Percentiles rank a stretch among this genome's conserved stretches.
These are phyloP conservation scores for Xylaria longipes DNA, from an alignment of 495 filamentous ascomycete genomes.

Conservation along the genomic window DNA sequence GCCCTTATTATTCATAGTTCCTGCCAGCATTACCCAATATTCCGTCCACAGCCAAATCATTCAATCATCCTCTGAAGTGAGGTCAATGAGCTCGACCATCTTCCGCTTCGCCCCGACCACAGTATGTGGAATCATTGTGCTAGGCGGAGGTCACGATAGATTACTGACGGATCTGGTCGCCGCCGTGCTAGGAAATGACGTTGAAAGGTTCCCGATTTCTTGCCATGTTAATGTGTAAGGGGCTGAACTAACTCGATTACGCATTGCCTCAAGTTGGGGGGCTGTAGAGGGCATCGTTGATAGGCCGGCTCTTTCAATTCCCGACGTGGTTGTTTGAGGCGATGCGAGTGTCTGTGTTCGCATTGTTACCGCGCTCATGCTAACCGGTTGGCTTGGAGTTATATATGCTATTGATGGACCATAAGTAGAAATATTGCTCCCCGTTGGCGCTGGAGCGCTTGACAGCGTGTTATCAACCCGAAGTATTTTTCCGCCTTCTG, in stretches of 20 bases:
- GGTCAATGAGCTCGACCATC: constrained; percentile 28
- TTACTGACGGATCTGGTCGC: neutral
- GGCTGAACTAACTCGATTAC: neutral
- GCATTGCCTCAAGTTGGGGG: neutral
- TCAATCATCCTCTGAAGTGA: constrained; percentile 28
- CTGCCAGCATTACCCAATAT: neutral
- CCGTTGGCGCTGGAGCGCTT: neutral
- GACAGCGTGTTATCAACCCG: neutral
- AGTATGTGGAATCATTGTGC: constrained; percentile 8
- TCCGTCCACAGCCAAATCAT: neutral
- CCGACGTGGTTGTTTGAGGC: neutral
- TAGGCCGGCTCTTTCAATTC: neutral
- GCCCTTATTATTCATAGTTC: neutral
- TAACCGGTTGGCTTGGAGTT: neutral
- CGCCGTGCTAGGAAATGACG: neutral
- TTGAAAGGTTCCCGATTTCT: neutral
- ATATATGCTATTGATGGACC: neutral
- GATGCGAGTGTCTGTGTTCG: neutral
- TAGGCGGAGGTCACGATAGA: neutral
- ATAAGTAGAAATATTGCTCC: neutral
- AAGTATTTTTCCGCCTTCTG: neutral
- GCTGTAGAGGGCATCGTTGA: neutral
- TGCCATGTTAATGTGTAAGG: neutral
- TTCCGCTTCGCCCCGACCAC: constrained; percentile 26
- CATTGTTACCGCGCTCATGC: neutral